Evolutionary conservation across 108 stramenopile genomes (phyloP).

Genomic region (Parietichytrium sp.): DNA sequence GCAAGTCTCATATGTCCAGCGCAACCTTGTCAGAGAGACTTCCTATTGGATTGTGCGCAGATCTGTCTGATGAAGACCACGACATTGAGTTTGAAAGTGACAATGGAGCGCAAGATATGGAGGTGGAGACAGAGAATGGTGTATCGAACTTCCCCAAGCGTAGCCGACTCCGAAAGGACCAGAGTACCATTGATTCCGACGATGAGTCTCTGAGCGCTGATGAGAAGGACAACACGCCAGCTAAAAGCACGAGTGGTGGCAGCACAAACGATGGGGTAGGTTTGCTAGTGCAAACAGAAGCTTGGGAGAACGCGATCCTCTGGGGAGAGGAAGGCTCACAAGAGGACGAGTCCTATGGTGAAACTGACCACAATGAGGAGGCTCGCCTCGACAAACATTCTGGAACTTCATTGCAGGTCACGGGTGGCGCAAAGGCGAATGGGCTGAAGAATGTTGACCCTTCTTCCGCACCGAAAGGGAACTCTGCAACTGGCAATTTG

Average conservation of each 20-base stretch:
- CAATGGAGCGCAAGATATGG: neutral
- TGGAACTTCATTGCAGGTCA: neutral
- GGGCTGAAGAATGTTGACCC: neutral
- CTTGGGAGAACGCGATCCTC: neutral
- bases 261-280: neutral
- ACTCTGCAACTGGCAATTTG: neutral
- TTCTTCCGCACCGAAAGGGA: neutral
- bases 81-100: neutral
- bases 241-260: neutral
- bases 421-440: neutral
- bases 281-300: neutral
- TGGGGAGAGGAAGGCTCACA: constrained; percentile 25
- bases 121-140: too few species aligned
- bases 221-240: neutral
- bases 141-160: neutral
- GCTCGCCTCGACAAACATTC: neutral
- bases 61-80: neutral
- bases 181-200: neutral
- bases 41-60: neutral
- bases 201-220: neutral
- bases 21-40: neutral
- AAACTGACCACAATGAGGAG: neutral
- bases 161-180: neutral
- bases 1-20: neutral
- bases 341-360: neutral